Base-by-base conservation (phyloP, 179 eudicot genomes). In the Silene noctiflora region DNA sequence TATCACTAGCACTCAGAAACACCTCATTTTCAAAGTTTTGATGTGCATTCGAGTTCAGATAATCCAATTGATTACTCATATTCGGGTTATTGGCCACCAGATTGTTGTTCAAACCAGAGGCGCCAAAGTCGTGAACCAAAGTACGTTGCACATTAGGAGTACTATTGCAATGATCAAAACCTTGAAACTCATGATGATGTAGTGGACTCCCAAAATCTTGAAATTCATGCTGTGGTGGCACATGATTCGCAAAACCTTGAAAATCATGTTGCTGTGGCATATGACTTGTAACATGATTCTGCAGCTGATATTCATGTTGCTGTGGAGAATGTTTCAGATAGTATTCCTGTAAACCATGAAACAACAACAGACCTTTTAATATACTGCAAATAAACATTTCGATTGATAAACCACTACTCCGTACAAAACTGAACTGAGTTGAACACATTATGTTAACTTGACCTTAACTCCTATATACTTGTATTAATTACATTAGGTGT, bases 81-180 rank as follows among this genome's bases (percentile, higher is more conserved):
- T 77, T 81, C 80, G 85, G 74, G 81, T 80, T 84, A 76, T 82
- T 79, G 20, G 77, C 64, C 76, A 74, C 86, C 82, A 79, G 61
- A 73, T 73, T 78, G 83, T 86, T 80, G 48, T 8, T 44, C 76
- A 78, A 64, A 74, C 74, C 85, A 53, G 88, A 75, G 80, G 83
- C 74, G 72, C 83, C 87, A 51, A 77, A 76, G 63, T 61, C 78
- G 55, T 75, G 72, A 48, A 35, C 60, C 67, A 72, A 12, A 51
- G 78, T 56, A 58, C 78, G 79, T 64, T 81, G 84, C 66, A 71
- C 27, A 70, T 55, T 24, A 33, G 81, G 78, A 76, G 79, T 71
- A 71, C 80, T 81, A 78, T 84, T 87, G 81, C 79, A 82, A 55
- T 86, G 89, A 63, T 83, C 88, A 76, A 86, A 84, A 21, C 83